phyloP scores from a whole-genome alignment of 2,329 filamentous ascomycete genomes.

The Trichoderma sp. region DNA sequence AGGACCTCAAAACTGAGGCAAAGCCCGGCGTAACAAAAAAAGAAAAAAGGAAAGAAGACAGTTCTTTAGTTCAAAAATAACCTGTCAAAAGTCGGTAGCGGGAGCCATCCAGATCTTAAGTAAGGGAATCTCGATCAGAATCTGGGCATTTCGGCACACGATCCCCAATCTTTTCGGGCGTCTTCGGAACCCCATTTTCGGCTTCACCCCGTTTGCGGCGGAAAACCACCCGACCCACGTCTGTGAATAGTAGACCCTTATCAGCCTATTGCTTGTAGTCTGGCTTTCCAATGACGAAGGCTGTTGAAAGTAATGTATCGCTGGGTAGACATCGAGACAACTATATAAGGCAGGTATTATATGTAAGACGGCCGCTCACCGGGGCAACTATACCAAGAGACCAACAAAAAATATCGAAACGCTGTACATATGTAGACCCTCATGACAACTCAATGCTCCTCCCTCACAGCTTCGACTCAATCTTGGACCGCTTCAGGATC shows the following conservation, averaged over 20 bases:
- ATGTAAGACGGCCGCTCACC: not conserved
- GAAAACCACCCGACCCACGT: constrained; percentile 10
- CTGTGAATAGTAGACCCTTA: not conserved
- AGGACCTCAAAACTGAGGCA: not conserved
- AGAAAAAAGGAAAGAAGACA: not conserved
- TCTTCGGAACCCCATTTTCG: constrained; percentile 17
- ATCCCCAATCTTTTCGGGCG: constrained; percentile 8
- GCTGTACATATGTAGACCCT: not conserved
- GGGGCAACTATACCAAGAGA: not conserved
- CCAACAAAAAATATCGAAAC: not conserved
- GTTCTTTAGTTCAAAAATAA: not conserved
- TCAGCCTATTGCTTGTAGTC: constrained; percentile 13
- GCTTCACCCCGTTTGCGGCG: not conserved
- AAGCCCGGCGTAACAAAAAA: not conserved
- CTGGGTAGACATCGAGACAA: not conserved
- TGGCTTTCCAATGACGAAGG: not conserved
- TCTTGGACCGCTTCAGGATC: constrained; percentile 55
- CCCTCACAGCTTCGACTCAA: constrained; percentile 45
- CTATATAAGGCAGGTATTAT: not conserved
- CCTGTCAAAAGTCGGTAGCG: not conserved
- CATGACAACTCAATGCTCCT: not conserved
- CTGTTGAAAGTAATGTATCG: not conserved
- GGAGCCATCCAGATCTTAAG: constrained; percentile 16
- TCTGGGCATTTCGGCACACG: not conserved
- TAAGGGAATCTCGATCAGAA: constrained; percentile 13